Conservation (phyloP, 495 filamentous ascomycete genomes). For the Pseudomonodictys pantanalensis region DNA sequence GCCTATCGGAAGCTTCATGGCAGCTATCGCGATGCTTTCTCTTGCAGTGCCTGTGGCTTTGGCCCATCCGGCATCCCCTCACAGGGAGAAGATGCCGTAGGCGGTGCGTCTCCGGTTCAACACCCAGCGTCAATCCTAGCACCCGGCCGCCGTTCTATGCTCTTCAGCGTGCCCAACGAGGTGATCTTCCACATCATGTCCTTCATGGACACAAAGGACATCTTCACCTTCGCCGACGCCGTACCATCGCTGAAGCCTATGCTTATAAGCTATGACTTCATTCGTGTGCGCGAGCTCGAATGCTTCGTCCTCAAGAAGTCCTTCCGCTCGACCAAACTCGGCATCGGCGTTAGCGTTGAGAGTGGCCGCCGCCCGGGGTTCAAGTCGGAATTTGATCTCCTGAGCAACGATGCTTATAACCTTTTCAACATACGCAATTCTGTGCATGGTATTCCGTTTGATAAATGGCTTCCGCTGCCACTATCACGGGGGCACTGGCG, state of each 20-base stretch:
- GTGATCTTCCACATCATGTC: constrained; percentile 44
- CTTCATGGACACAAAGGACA: constrained; percentile 41
- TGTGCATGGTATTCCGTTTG: constrained; percentile 44
- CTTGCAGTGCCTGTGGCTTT: not conserved
- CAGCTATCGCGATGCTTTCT: not conserved
- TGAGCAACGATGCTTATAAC: constrained; percentile 45
- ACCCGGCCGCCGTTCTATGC: not conserved
- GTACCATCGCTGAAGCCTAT: constrained; percentile 41
- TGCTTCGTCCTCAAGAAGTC: constrained; percentile 52
- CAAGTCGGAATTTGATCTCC: constrained; percentile 50
- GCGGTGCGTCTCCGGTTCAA: not conserved
- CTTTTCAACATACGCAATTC: constrained; percentile 39
- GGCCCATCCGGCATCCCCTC: not conserved
- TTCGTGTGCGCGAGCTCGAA: constrained; percentile 49
- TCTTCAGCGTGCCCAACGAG: constrained; percentile 42
- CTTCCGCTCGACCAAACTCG: constrained; percentile 43
- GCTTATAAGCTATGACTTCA: constrained; percentile 43
- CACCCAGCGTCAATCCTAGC: too few relatives aligned
- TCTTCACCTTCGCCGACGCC: constrained; percentile 43
- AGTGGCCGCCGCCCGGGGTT: constrained; percentile 9
- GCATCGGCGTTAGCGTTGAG: constrained; percentile 45
- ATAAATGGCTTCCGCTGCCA: constrained; percentile 50
- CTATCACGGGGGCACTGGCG: constrained; percentile 50
- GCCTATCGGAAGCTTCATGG: not conserved
- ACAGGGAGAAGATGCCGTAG: not conserved